phyloP scores from a whole-genome alignment of 768 basidiomycete species.

The Filobasidium floriforme region DNA sequence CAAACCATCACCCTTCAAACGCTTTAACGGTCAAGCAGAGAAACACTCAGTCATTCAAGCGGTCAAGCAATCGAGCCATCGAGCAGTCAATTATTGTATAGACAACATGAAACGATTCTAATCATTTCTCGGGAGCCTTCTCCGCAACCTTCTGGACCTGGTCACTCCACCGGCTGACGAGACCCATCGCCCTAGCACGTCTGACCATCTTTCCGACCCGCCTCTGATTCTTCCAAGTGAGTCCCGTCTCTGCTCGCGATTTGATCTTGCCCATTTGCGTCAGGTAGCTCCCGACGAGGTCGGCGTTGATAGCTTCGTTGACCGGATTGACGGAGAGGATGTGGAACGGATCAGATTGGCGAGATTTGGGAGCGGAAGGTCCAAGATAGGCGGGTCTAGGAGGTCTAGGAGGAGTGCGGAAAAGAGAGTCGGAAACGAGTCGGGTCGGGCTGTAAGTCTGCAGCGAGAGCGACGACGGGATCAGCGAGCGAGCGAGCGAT shows the following conservation, averaged over 20 bases:
- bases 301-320: conserved; percentile 50
- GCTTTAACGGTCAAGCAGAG: too few species aligned
- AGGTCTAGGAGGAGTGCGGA: conserved; percentile 1
- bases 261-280: conserved; percentile 55
- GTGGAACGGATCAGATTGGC: conserved; percentile 60
- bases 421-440: conserved; percentile 6
- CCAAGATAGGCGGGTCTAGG: conserved; percentile 51
- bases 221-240: conserved; percentile 74
- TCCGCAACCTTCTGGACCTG: neutral
- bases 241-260: conserved; percentile 58
- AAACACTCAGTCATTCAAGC: too few species aligned
- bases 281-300: conserved; percentile 29
- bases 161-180: conserved; percentile 49
- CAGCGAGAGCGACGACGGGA: neutral
- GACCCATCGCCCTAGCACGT: conserved; percentile 83
- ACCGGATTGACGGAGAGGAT: conserved; percentile 68
- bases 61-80: too few species aligned
- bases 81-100: too few species aligned
- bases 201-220: conserved; percentile 74
- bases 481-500: neutral
- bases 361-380: conserved; percentile 55
- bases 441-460: conserved; percentile 1
- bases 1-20: too few species aligned
- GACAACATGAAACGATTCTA: neutral
- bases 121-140: neutral